These are phyloP conservation scores for Daldinia sp. DNA, from an alignment of 2,329 filamentous ascomycete genomes.

Conservation along the genomic window DNA sequence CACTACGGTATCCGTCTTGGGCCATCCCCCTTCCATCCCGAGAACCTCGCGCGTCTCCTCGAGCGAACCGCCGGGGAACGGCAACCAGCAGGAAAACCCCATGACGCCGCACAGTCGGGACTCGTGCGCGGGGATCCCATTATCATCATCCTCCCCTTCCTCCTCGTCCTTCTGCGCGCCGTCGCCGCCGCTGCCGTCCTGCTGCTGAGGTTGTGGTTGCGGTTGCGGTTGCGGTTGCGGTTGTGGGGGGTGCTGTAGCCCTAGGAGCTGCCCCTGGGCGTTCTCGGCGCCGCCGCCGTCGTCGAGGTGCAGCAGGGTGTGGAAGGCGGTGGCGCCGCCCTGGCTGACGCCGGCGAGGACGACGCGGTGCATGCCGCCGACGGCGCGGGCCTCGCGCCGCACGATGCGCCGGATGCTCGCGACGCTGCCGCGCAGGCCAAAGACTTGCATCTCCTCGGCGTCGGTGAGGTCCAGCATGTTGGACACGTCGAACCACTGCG, in stretches of 20 bases:
- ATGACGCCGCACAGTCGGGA: conserved; percentile 39
- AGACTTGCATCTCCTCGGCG: conserved; percentile 58
- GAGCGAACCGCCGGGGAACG: conserved; percentile 45
- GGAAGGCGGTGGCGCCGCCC: conserved; percentile 57
- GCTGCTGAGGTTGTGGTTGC: too few species aligned
- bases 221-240: too few species aligned
- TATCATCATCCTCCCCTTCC: too few species aligned
- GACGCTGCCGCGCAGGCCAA: conserved; percentile 57
- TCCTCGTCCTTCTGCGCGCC: too few species aligned
- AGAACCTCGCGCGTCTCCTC: conserved; percentile 51
- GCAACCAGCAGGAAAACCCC: conserved; percentile 42
- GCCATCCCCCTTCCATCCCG: conserved; percentile 42
- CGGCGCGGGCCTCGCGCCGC: conserved; percentile 50
- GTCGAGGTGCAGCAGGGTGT: conserved; percentile 42
- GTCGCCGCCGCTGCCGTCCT: not conserved
- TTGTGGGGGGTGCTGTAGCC: not conserved
- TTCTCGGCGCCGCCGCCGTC: conserved; percentile 4
- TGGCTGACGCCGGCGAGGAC: conserved; percentile 62
- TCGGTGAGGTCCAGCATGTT: conserved; percentile 56
- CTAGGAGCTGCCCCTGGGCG: conserved; percentile 27
- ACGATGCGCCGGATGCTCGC: conserved; percentile 52
- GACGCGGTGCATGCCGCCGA: conserved; percentile 56
- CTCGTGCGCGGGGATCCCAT: not conserved
- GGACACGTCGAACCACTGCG: conserved; percentile 66
- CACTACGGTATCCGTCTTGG: conserved; percentile 50